Conservation (phyloP, 164 flowering plant genomes). For the Vitis riparia region DNA sequence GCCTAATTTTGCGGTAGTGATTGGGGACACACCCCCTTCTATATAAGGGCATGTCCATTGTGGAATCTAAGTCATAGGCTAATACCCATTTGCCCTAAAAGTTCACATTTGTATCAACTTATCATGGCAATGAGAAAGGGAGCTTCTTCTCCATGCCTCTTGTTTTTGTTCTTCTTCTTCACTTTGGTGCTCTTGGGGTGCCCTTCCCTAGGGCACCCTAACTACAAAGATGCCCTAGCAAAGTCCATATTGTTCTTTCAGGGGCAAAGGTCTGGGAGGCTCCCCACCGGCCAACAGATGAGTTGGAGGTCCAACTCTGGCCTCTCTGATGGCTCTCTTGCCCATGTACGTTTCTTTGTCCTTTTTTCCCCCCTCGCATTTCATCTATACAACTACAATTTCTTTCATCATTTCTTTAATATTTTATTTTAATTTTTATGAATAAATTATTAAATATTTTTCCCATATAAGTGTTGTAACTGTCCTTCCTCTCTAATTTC, state of each 20-base stretch:
- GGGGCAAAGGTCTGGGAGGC: conserved; percentile 81
- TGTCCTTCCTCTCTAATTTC: too few relatives aligned
- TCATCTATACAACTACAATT: neutral
- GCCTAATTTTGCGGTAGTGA: conserved; percentile 7
- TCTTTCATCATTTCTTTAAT: neutral
- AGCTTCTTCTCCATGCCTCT: conserved; percentile 2
- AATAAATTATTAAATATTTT: too few relatives aligned
- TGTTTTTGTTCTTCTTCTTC: conserved; percentile 13
- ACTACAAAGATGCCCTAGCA: conserved; percentile 69
- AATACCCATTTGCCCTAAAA: neutral
- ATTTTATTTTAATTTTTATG: too few relatives aligned
- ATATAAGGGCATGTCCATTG: neutral
- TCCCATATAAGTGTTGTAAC: too few relatives aligned
- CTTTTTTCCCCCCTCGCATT: neutral
- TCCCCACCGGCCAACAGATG: conserved; percentile 46
- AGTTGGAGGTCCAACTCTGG: conserved; percentile 71
- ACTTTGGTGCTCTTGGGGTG: conserved; percentile 8
- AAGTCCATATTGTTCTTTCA: conserved; percentile 75
- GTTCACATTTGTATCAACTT: neutral
- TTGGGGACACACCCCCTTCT: neutral
- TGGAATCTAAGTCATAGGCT: neutral
- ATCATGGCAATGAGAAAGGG: conserved; percentile 7
- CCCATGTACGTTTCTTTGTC: conserved; percentile 35
- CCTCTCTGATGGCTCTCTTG: conserved; percentile 53
- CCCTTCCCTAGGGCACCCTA: conserved; percentile 36